Percentiles rank a stretch among this genome's conserved stretches.
Conservation (phyloP, 805 yeast genomes). For the Lachancea nothofagi region DNA sequence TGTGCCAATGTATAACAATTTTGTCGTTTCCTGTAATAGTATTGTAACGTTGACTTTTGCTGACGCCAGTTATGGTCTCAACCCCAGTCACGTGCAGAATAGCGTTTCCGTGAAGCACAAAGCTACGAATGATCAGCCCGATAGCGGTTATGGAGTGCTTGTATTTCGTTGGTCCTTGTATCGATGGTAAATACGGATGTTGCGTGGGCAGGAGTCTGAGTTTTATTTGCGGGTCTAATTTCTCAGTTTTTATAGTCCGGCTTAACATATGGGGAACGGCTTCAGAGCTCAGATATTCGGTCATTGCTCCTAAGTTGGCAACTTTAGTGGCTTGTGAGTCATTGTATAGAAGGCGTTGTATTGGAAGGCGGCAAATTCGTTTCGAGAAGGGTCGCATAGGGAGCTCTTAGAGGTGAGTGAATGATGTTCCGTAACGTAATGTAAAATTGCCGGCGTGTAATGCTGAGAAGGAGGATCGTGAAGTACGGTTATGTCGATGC, state of each 20-base stretch:
- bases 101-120: conserved; percentile 49
- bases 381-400: conserved; percentile 1
- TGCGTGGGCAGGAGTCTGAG: conserved; percentile 55
- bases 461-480: too few species aligned
- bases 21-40: conserved; percentile 22
- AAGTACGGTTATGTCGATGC: too few species aligned
- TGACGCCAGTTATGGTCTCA: conserved; percentile 30
- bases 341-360: neutral
- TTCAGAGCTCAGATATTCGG: conserved; percentile 40
- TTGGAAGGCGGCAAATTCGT: neutral
- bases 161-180: conserved; percentile 53
- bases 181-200: conserved; percentile 47
- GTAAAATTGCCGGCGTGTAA: too few species aligned
- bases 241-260: conserved; percentile 39
- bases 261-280: conserved; percentile 49
- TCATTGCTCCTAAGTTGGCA: conserved; percentile 48
- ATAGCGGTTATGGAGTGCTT: conserved; percentile 52
- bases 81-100: conserved; percentile 43
- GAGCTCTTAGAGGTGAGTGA: too few species aligned
- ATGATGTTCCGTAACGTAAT: too few species aligned
- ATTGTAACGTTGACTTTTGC: conserved; percentile 11
- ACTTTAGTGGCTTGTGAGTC: conserved; percentile 1
- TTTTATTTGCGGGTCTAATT: conserved; percentile 42
- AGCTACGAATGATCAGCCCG: conserved; percentile 47
- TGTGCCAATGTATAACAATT: conserved; percentile 27